Percentiles rank a stretch among this genome's conserved stretches.
Conservation (phyloP, 345 rosid genomes). For the Litchi chinensis region DNA sequence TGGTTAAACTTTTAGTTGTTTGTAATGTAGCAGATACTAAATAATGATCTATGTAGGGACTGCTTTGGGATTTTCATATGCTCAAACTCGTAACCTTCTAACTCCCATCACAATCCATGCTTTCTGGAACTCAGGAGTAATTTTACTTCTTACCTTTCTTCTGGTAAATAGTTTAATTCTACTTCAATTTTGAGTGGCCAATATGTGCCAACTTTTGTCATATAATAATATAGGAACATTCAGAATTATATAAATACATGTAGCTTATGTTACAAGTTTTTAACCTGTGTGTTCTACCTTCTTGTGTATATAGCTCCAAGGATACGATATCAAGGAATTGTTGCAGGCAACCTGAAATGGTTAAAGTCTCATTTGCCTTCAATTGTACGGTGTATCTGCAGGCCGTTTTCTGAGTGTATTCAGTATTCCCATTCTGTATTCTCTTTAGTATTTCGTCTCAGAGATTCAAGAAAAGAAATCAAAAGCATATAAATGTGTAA, state of each 20-base stretch:
- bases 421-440: not conserved
- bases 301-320: constrained; percentile 58
- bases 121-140: constrained; percentile 87
- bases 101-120: constrained; percentile 85
- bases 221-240: not conserved
- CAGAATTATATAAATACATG: not conserved
- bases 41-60: constrained; percentile 42
- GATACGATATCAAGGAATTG: constrained; percentile 81
- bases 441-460: too few relatives aligned
- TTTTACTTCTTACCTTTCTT: constrained; percentile 79
- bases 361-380: not conserved
- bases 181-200: not conserved
- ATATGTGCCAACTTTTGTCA: not conserved
- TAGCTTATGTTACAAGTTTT: not conserved
- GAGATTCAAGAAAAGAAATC: not conserved
- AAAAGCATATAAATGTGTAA: not conserved
- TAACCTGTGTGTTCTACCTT: constrained; percentile 12
- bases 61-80: constrained; percentile 80
- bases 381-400: not conserved
- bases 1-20: not conserved
- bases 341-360: constrained; percentile 51
- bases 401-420: not conserved
- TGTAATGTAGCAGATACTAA: not conserved
- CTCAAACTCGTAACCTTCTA: constrained; percentile 85
- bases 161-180: constrained; percentile 48